Base-by-base conservation (phyloP, 2,329 filamentous ascomycete genomes). In the Coniochaeta pulveracea region DNA sequence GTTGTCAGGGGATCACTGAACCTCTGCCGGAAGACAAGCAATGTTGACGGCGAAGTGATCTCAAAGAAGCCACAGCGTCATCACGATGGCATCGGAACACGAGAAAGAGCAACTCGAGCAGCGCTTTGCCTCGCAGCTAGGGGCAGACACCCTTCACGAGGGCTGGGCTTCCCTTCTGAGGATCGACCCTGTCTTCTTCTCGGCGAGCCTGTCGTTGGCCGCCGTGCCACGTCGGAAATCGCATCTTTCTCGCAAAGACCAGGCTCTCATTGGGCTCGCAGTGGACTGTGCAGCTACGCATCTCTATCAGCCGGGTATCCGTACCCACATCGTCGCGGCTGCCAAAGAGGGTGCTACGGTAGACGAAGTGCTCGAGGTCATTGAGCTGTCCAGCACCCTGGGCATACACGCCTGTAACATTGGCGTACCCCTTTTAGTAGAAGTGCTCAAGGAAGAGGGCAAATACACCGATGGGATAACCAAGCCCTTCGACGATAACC, bases 371-470 rank as follows among this genome's bases (percentile, higher is more conserved):
- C 46, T 66, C 21, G 63, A 66, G 41, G 54, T 58, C 1, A 51
- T 66, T 3, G 60, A 60, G 37, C 39, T 66, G 12, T 57, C 57
- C 2, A 52, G 48, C 33, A 61, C 59, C 2, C 42, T 66, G 6
- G 62, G 63, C 0, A 64, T 66, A 9, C 62, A 66, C 37, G 58
- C 62, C 1, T 60, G 56, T 37, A 64, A 60, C 27, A 57, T 64
- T 11, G 63, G 62, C 0, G 57, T 64, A 0, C 62, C 62, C 0
- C 41, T 66, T 4, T 47, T 68, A 0, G 53, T 60, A 6, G 61
- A 68, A 35, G 60, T 66, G 1, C 46, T 66, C 35, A 54, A 54
- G 34, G 64, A 66, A 35, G 55, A 56, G 31, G 58, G 59, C 1
- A 34, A 33, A 17, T 43, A 43, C 25, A 9, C 34, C n/a, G 42